These are phyloP conservation scores for Colletotrichum sp. DNA, from an alignment of 2,329 filamentous ascomycete genomes.

Conservation along the genomic window DNA sequence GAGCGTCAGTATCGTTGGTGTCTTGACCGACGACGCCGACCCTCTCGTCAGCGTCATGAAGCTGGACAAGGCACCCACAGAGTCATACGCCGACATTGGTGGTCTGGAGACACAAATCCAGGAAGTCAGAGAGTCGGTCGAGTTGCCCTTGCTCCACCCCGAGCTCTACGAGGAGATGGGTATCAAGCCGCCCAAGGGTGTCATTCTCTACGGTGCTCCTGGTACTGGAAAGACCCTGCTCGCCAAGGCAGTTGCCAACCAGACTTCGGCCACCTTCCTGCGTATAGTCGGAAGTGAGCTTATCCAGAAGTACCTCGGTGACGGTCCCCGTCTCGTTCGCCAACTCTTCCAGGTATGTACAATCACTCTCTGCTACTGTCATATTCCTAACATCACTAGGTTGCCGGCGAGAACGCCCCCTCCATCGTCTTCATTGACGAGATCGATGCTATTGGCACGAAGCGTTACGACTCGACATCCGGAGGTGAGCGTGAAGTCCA, in stretches of 20 bases:
- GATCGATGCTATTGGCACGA: conserved; percentile 98
- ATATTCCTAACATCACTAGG: conserved; percentile 48
- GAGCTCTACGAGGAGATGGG: conserved; percentile 99
- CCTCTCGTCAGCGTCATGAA: conserved; percentile 99
- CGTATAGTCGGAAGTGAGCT: conserved; percentile 98
- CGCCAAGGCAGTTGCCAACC: conserved; percentile 98
- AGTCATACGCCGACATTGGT: conserved; percentile 98
- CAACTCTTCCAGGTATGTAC: conserved; percentile 83
- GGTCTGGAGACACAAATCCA: conserved; percentile 95
- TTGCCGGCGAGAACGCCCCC: conserved; percentile 93
- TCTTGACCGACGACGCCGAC: conserved; percentile 94
- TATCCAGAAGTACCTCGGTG: conserved; percentile 97
- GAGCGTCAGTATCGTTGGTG: conserved; percentile 96
- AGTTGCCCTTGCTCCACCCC: conserved; percentile 91
- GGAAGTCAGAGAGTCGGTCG: conserved; percentile 96
- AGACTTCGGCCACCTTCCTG: conserved; percentile 97
- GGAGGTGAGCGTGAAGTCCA: conserved; percentile 97
- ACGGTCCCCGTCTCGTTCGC: conserved; percentile 91
- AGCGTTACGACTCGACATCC: conserved; percentile 96
- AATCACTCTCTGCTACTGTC: too few species aligned
- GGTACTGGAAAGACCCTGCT: conserved; percentile 97
- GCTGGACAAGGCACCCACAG: conserved; percentile 96
- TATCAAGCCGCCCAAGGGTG: conserved; percentile 99
- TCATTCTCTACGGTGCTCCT: conserved; percentile 96
- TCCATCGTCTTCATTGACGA: conserved; percentile 99